phyloP scores from a whole-genome alignment of 2,329 filamentous ascomycete genomes.

The Tolypocladium paradoxum region DNA sequence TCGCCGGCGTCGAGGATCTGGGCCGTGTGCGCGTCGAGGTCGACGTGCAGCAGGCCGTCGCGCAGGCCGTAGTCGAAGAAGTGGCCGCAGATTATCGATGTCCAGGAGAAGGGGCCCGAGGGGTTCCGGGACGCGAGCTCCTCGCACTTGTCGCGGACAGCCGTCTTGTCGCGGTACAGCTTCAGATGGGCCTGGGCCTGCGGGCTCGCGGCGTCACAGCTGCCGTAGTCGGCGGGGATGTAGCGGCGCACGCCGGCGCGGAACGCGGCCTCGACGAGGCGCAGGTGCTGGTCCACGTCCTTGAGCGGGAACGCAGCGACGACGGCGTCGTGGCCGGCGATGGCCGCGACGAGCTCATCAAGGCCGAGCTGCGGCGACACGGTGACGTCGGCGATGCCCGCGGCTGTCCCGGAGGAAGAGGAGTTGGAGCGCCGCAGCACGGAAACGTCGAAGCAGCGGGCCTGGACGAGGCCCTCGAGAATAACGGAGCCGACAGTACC shows the following conservation, averaged over 20 bases:
- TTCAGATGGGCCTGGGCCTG: slow-evolving; percentile 21
- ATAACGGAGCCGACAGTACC: slow-evolving; percentile 29
- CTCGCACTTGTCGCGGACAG: slow-evolving; percentile 19
- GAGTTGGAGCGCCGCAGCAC: slow-evolving; percentile 39
- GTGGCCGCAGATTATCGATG: slow-evolving; percentile 29
- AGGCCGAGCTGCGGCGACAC: slow-evolving; percentile 18
- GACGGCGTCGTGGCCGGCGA: slow-evolving; percentile 47
- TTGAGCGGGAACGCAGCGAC: slow-evolving; percentile 27
- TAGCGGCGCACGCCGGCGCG: slow-evolving; percentile 50
- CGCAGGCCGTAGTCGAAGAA: slow-evolving; percentile 39
- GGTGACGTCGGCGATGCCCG: slow-evolving; percentile 10
- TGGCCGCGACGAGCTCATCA: slow-evolving; percentile 31
- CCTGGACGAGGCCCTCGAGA: slow-evolving; percentile 23
- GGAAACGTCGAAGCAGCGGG: slow-evolving; percentile 36
- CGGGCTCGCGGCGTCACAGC: slow-evolving; percentile 23
- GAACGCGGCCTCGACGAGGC: slow-evolving; percentile 47
- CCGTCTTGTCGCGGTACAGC: slow-evolving; percentile 23
- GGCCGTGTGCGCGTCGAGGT: slow-evolving; percentile 29
- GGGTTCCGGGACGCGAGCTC: slow-evolving; percentile 13
- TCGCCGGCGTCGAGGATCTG: slow-evolving; percentile 42
- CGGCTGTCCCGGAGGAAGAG: slow-evolving; percentile 11
- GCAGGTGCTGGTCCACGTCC: slow-evolving; percentile 31
- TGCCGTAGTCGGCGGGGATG: slow-evolving; percentile 48
- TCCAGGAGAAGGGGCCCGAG: slow-evolving; percentile 36
- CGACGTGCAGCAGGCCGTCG: slow-evolving; percentile 27